Evolutionary conservation across 2,329 filamentous ascomycete genomes (phyloP).

Genomic region (Exophiala calicioides): DNA sequence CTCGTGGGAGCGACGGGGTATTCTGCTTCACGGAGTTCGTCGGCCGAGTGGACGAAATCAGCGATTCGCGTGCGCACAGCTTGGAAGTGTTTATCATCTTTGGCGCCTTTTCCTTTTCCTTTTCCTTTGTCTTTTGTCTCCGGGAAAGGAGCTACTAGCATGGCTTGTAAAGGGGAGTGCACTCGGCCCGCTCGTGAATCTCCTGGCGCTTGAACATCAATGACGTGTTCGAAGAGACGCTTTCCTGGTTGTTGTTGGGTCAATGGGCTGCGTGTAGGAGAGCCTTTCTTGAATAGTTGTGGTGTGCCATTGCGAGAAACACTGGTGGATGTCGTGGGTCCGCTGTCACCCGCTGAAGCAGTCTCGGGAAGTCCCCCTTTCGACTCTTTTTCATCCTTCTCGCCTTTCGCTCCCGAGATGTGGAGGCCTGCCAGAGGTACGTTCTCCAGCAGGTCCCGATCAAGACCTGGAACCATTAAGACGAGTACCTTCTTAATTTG

Average conservation of each 20-base stretch:
- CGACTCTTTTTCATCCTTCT: background rate
- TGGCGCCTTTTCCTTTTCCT: no score
- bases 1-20: slow-evolving; percentile 76
- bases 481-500: slow-evolving; percentile 74
- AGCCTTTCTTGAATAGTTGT: background rate
- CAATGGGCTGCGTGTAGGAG: background rate
- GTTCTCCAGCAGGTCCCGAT: slow-evolving; percentile 72
- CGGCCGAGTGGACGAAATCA: slow-evolving; percentile 69
- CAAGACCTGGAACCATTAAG: slow-evolving; percentile 88
- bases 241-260: background rate
- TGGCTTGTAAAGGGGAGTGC: slow-evolving; percentile 82
- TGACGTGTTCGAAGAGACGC: slow-evolving; percentile 82
- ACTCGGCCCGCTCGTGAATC: slow-evolving; percentile 79
- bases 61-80: slow-evolving; percentile 80
- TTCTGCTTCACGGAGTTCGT: slow-evolving; percentile 79
- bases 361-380: background rate
- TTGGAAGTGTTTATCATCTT: slow-evolving; percentile 66
- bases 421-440: no score
- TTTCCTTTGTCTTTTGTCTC: slow-evolving; percentile 68
- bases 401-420: no score
- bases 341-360: background rate
- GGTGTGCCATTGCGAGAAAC: background rate
- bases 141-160: slow-evolving; percentile 73
- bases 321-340: background rate
- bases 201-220: slow-evolving; percentile 85